Base-by-base conservation (phyloP, 768 basidiomycete genomes). In the Lactifluus hygrophoroides region DNA sequence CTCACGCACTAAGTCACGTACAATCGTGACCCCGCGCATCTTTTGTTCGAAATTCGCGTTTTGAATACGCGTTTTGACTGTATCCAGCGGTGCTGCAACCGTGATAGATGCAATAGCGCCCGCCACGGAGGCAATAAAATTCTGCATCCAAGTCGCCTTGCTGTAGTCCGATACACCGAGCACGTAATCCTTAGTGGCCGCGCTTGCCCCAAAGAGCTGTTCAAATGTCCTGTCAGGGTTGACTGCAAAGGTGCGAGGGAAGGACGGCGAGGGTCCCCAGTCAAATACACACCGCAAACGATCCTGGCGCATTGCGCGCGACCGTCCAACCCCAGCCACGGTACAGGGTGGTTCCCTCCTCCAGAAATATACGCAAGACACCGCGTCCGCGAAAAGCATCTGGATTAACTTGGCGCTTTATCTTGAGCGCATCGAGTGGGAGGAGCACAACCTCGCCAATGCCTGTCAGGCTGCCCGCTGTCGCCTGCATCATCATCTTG, bases 281-380 rank as follows among this genome's bases (percentile, higher is more conserved):
- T n/a, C n/a, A n/a, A n/a, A n/a, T n/a, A n/a, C 89, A 61, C 68
- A 95, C 94, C 54, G 95, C 91, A 67, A 99, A 99, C 52, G 81
- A 84, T 11, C 95, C 95, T 0, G 95, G 95, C 0, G 95, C 95
- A 66, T 99, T 99, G 53, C 95, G 83, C 2, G 94, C 95, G 81
- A 96, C 87, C 23, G 95, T 98, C 95, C 95, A 98, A 45, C 94
- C 94, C 92, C 94, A 96, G 28, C 95, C 95, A 62, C 94, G 86
- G 74, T 99, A 99, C 35, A 99, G 80, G 1, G 88, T 81, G 9
- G 88, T 82, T 56, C 94, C 92, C 69, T 98, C 95, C 65, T 99
- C 94, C 69, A 83, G 72, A 71, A 99, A 82, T 66, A 99, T 92
- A 54, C 88, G 86, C 55, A 96, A 62, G 65, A 94, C 79, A 19